Percentiles rank a stretch among this genome's conserved stretches.
Evolutionary conservation across 2,329 filamentous ascomycete species (phyloP).

Genomic region (Plenodomus lindquistii): DNA sequence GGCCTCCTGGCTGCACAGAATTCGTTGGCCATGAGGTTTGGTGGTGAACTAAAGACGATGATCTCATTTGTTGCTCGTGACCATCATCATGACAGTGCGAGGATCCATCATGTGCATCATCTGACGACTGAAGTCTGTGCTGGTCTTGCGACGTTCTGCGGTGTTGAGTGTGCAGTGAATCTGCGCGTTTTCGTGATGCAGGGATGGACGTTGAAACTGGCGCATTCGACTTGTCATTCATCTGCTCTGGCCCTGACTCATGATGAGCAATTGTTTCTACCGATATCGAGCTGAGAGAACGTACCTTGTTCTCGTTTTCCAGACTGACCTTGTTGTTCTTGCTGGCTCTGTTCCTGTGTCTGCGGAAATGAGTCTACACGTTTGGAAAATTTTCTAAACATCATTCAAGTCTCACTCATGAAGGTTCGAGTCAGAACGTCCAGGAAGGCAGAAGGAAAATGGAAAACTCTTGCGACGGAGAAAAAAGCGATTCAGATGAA

Average conservation of each 20-base stretch:
- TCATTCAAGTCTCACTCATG: too few relatives aligned
- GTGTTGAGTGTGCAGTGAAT: slow-evolving; percentile 12
- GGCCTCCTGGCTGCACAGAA: slow-evolving; percentile 10
- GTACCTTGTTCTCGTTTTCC: slow-evolving; percentile 8
- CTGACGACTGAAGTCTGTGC: slow-evolving; percentile 1
- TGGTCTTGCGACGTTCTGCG: not conserved
- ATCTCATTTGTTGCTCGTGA: slow-evolving; percentile 9
- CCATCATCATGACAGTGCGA: not conserved
- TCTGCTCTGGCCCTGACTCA: slow-evolving; percentile 3
- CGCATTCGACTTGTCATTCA: slow-evolving; percentile 7
- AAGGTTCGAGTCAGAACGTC: too few relatives aligned
- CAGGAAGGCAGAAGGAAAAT: not conserved
- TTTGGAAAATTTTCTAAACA: too few relatives aligned
- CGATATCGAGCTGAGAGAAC: not conserved
- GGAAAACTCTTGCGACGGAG: not conserved
- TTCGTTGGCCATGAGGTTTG: slow-evolving; percentile 6
- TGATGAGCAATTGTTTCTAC: not conserved
- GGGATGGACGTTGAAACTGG: not conserved
- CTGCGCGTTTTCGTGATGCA: slow-evolving; percentile 14
- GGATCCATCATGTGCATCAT: slow-evolving; percentile 2
- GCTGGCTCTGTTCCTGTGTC: slow-evolving; percentile 4
- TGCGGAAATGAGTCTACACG: too few relatives aligned
- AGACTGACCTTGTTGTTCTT: slow-evolving; percentile 7
- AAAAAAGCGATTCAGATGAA: not conserved
- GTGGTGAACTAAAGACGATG: slow-evolving; percentile 10